Percentiles rank a stretch among this genome's conserved stretches.
Evolutionary conservation across 192 early-diverging fungal species (phyloP).

Genomic region (Backusella westeae): DNA sequence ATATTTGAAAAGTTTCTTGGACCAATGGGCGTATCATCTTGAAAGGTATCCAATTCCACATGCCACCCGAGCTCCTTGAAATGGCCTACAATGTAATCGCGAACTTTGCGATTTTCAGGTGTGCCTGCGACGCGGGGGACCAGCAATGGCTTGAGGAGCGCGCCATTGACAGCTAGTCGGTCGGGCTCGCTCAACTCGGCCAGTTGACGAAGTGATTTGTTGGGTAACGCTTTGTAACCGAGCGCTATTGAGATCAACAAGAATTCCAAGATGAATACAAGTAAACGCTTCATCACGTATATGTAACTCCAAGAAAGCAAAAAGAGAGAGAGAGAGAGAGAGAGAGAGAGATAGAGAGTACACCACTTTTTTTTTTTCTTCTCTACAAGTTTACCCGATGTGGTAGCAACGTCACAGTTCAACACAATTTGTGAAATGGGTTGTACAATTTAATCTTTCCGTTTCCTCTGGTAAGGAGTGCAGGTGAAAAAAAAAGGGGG

Average conservation of each 20-base stretch:
- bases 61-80: conserved; percentile 71
- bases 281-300: neutral
- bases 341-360: too few relatives aligned
- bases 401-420: neutral
- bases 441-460: too few relatives aligned
- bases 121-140: conserved; percentile 82
- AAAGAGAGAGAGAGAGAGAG: neutral
- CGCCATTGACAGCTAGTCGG: conserved; percentile 41
- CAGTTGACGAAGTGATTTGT: conserved; percentile 5
- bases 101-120: conserved; percentile 63
- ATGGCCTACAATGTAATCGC: conserved; percentile 64
- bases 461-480: too few relatives aligned
- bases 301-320: neutral
- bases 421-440: too few relatives aligned
- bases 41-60: conserved; percentile 81
- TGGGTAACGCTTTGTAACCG: conserved; percentile 10
- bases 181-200: conserved; percentile 20
- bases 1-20: conserved; percentile 78
- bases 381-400: neutral
- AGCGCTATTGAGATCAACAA: neutral
- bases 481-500: too few relatives aligned
- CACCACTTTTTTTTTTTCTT: neutral
- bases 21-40: conserved; percentile 75
- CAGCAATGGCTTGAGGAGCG: conserved; percentile 68
- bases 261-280: neutral